Evolutionary conservation across 2,329 filamentous ascomycete species (phyloP), one percentile per base, ranked within the genome.

Genomic region (Sodiomyces alkalinus): DNA sequence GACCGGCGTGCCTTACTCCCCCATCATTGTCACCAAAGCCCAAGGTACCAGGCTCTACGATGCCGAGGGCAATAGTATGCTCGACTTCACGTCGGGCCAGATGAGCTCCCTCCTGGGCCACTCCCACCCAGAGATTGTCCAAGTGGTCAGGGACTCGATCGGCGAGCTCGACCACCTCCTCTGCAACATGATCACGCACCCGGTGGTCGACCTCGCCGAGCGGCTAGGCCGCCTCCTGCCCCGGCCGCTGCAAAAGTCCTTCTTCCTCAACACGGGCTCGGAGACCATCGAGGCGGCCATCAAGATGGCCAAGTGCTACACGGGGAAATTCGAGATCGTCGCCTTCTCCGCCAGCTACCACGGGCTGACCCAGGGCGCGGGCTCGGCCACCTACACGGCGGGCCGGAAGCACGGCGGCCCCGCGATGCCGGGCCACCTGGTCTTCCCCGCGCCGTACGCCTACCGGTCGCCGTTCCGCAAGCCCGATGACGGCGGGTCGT

Each of bases 271-370:
- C 36, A 73, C 68, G 0, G 68, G 68, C 3, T 59, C 53, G 1
- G 67, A 72, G 42, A 55, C 51, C 2, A 64, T 53, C 26, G 72
- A 77, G 37, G 69, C 68, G 4, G 71, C 70, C 1, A 72, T 76
- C 35, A 67, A 69, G 31, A 58, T 78, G 39, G 72, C 72, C 3
- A 77, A 77, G 43, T 48, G 57, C 17, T 68, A 64, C 39, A 77
- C 71, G 0, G 68, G 69, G 3, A 73, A 68, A 22, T 76, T 69
- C 37, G 72, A 77, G 43, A 61, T 78, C 29, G 66, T 78, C 4
- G 72, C 57, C 0, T 53, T 77, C 29, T 56, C 56, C 1, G 61
- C 62, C 1, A 68, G 63, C 32, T 78, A 64, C 47, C 71, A 77
- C 45, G 72, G 73, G 14, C 51, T 76, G 34, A 76, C 69, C 0